Conservation (phyloP, 2,329 filamentous ascomycete genomes). For the Aspergillus candidus region DNA sequence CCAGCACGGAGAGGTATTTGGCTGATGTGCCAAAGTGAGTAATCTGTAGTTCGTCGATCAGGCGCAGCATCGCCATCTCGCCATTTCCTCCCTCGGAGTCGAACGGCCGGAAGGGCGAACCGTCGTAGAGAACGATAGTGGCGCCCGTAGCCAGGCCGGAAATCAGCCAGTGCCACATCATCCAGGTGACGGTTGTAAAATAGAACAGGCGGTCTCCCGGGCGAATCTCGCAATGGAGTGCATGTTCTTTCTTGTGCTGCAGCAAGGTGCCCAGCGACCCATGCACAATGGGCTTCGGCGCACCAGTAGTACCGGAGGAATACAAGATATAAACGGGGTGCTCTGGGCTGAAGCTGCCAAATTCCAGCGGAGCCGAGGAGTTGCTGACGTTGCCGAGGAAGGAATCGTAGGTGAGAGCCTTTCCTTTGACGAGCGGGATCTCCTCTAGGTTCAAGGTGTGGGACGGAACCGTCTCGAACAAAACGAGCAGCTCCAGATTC, state of each 20-base stretch:
- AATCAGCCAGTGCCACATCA: slow-evolving; percentile 99
- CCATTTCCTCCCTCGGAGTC: slow-evolving; percentile 53
- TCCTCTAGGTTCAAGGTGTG: slow-evolving; percentile 32
- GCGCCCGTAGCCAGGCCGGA: slow-evolving; percentile 77
- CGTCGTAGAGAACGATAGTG: slow-evolving; percentile 83
- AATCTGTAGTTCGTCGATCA: slow-evolving; percentile 74
- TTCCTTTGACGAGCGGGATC: slow-evolving; percentile 32
- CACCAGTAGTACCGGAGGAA: slow-evolving; percentile 80
- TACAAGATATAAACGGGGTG: slow-evolving; percentile 93
- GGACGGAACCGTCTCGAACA: slow-evolving; percentile 61
- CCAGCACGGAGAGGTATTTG: slow-evolving; percentile 84
- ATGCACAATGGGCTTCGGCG: slow-evolving; percentile 91
- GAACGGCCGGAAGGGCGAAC: slow-evolving; percentile 75
- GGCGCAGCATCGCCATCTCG: slow-evolving; percentile 71
- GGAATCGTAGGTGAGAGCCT: slow-evolving; percentile 36
- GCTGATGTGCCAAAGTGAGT: slow-evolving; percentile 94
- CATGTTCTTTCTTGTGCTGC: slow-evolving; percentile 96
- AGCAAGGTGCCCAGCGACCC: slow-evolving; percentile 82
- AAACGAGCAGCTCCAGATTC: slow-evolving; percentile 62
- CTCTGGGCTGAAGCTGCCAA: slow-evolving; percentile 73
- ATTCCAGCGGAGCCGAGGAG: slow-evolving; percentile 46
- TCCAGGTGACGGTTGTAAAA: slow-evolving; percentile 94
- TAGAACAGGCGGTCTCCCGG: slow-evolving; percentile 74
- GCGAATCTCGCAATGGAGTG: slow-evolving; percentile 75
- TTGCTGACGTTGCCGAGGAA: slow-evolving; percentile 43